Base-by-base conservation (phyloP, 2,329 filamentous ascomycete species). In the Exophiala viscosa region DNA sequence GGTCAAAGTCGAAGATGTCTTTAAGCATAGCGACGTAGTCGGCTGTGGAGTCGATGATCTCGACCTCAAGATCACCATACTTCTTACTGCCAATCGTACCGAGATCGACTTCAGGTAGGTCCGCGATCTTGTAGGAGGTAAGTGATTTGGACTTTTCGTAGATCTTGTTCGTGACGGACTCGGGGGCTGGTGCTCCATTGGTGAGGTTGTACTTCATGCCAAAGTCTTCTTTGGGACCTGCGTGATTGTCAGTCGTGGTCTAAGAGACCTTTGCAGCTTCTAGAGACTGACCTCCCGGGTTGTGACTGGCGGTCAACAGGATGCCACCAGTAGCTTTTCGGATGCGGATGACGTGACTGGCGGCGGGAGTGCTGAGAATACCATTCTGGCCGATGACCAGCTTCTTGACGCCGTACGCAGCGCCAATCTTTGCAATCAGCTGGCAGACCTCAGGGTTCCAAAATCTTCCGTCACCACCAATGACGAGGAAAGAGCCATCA, bases 151-250 rank as follows among this genome's bases (percentile, higher is more conserved):
- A 92, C 57, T 85, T 84, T 65, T 92, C 89, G 76, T 83, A 97
- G 71, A 99, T 97, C 78, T 95, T 96, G 84, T 99, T 95, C 63
- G 93, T 99, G 62, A 99, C 89, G 49, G 88, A 86, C 74, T 99
- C 93, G 54, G 93, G 93, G 51, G 93, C 93, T 39, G 93, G 93
- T 51, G 91, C 93, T 65, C 93, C 93, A 68, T 99, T 97, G 71
- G 90, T 80, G 54, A 99, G 80, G 80, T 99, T 99, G 83, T 99
- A 99, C 79, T 99, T 99, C 85, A 99, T 99, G 65, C 93, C 93
- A 66, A 99, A 99, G 75, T 99, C 93, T 70, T 93, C 87, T 64
- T 83, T 87, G 58, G 93, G 93, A 46, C 91, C 90, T 95, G 64
- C 5, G 17, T 48, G 23, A 7, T 36, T 3, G 52, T 61, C 44